Evolutionary conservation across 805 yeast genomes (phyloP), one percentile per base, ranked within the genome.

Genomic region (Osmozyma mogii): DNA sequence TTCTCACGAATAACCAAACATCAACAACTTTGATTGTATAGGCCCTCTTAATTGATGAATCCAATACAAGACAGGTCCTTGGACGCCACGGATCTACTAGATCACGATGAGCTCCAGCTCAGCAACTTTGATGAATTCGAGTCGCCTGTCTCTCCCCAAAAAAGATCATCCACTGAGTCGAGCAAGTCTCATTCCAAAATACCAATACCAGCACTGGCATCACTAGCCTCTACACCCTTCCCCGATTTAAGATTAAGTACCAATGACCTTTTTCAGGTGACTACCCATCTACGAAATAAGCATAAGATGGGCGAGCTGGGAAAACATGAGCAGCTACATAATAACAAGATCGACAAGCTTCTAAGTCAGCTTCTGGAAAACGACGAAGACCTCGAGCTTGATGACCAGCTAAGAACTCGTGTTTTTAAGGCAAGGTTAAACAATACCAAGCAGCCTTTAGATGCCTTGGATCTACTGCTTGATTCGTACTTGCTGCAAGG

Each of bases 311-410:
- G 18, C 24, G 19, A 15, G 22, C n/a, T 30, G 17, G 24, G 28
- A 9, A 24, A 23, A 13, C 17, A 24, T 13, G 19, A 15, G 7
- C 31, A 35, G 9, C 22, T 61, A 17, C 48, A 50, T 24, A 58
- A 59, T 31, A 47, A 53, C 37, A 64, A 63, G 35, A 50, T 64
- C 22, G 59, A 55, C 19, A 59, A 58, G 31, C 47, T 65, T 38
- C 49, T 64, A 15, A 37, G 44, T 22, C 47, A 56, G 30, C 44
- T 66, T 31, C 53, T 52, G 15, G 45, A 47, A 12, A 52, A 54
- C 6, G 43, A 59, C 21, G 51, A 47, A 17, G 45, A 46, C 26
- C 36, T 18, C 17, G 44, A 41, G 27, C 28, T 41, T 16, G 47
- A 43, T 28, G 42, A 36, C 31, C 38, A 43, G 34, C 32, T 34